Evolutionary conservation across 179 eudicot species (phyloP).

Genomic region (Drosera spatulata): DNA sequence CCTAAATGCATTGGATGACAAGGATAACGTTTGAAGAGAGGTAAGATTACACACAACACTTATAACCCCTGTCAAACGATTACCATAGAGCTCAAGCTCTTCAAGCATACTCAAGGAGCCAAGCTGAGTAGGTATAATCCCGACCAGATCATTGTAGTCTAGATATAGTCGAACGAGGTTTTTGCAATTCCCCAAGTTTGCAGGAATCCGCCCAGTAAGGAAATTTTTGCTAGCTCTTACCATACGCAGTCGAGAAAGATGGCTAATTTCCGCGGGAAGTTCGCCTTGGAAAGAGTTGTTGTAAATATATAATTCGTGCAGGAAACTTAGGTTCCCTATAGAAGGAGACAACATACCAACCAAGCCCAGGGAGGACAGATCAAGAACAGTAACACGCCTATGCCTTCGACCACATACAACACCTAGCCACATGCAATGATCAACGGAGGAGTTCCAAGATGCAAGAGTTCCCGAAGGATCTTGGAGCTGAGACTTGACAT

Average conservation of each 20-base stretch:
- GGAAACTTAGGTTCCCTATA: constrained; percentile 19
- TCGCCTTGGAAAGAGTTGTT: constrained; percentile 13
- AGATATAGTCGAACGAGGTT: not conserved
- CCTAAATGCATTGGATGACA: constrained; percentile 3
- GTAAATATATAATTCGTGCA: not conserved
- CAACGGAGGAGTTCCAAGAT: constrained; percentile 15
- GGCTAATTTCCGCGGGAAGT: constrained; percentile 12
- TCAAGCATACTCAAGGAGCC: constrained; percentile 10
- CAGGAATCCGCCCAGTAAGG: constrained; percentile 8
- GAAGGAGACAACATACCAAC: constrained; percentile 17
- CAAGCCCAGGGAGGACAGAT: constrained; percentile 1
- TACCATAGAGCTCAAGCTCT: constrained; percentile 5
- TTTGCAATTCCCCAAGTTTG: constrained; percentile 6
- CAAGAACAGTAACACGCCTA: constrained; percentile 8
- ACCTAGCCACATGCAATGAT: constrained; percentile 15
- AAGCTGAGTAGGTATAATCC: constrained; percentile 12
- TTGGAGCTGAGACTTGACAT: constrained; percentile 7
- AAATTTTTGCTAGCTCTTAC: not conserved
- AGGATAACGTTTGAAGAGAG: constrained; percentile 5
- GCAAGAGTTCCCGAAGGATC: constrained; percentile 1
- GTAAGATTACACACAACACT: constrained; percentile 9
- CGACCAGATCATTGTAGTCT: constrained; percentile 13
- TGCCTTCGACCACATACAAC: too few species aligned
- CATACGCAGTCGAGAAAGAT: constrained; percentile 11
- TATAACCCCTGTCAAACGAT: constrained; percentile 15